Evolutionary conservation across 805 yeast genomes (phyloP).

Genomic region (Wilhelminamyces savonicus): DNA sequence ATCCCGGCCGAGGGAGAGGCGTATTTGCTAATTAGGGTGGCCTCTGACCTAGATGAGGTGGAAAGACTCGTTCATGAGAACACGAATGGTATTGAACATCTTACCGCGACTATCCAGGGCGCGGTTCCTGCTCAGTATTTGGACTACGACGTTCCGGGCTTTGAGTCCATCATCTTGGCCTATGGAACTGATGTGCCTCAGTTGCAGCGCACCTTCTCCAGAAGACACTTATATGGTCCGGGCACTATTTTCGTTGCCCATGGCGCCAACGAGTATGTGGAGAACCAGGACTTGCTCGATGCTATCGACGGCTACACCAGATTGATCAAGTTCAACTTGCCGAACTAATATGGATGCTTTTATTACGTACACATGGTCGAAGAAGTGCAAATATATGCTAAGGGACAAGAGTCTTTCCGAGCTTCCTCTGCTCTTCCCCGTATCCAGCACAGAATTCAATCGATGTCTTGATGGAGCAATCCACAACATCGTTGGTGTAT

Average conservation of each 20-base stretch:
- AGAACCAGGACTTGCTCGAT: constrained; percentile 36
- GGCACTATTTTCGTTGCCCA: constrained; percentile 61
- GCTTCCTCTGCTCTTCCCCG: constrained; percentile 1
- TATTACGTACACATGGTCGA: too few species aligned
- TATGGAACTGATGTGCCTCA: constrained; percentile 41
- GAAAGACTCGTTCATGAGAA: constrained; percentile 26
- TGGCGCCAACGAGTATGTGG: constrained; percentile 48
- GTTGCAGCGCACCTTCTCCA: constrained; percentile 13
- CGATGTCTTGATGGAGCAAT: constrained; percentile 1
- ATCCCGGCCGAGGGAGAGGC: constrained; percentile 55
- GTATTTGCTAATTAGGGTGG: constrained; percentile 45
- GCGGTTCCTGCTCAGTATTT: constrained; percentile 37
- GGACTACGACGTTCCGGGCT: constrained; percentile 61
- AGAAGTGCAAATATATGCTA: constrained; percentile 4
- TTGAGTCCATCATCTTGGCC: constrained; percentile 45
- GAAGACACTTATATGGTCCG: constrained; percentile 58
- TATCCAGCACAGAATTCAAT: constrained; percentile 2
- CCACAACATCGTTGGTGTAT: constrained; percentile 1
- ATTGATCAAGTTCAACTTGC: constrained; percentile 23
- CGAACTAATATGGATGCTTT: too few species aligned
- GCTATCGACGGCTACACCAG: constrained; percentile 51
- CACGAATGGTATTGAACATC: constrained; percentile 20
- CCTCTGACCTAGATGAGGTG: constrained; percentile 38
- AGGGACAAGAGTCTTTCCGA: background rate
- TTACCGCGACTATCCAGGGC: constrained; percentile 8